A percentile compares a stretch with the other conserved stretches of the same genome.
phyloP scores from a whole-genome alignment of 2,329 filamentous ascomycete genomes.

The Exophiala viscosa region DNA sequence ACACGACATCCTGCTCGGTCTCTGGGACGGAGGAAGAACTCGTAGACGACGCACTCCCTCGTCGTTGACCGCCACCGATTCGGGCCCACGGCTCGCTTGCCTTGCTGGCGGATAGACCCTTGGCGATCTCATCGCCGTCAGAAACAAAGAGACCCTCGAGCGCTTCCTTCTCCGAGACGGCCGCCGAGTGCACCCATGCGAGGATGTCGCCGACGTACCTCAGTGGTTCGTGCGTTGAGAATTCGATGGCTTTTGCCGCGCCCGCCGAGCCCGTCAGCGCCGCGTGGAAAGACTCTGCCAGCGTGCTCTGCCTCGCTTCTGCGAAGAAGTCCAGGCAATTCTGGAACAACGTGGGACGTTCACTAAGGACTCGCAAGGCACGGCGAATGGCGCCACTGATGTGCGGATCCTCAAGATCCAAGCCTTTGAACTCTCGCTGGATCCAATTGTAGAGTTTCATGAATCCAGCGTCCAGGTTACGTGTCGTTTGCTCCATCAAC shows the following conservation, averaged over 20 bases:
- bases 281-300: slow-evolving; percentile 84
- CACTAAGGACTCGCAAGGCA: slow-evolving; percentile 80
- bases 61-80: slow-evolving; percentile 23
- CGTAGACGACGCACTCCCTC: slow-evolving; percentile 7
- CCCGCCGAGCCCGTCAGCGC: slow-evolving; percentile 68
- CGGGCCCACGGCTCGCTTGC: slow-evolving; percentile 81
- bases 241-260: slow-evolving; percentile 79
- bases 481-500: slow-evolving; percentile 85
- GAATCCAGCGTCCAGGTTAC: slow-evolving; percentile 80
- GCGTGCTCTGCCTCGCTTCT: slow-evolving; percentile 77
- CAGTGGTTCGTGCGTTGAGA: slow-evolving; percentile 85
- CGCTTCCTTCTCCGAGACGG: slow-evolving; percentile 89
- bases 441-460: slow-evolving; percentile 97
- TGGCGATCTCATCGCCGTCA: slow-evolving; percentile 83
- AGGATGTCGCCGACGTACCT: slow-evolving; percentile 96
- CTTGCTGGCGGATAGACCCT: slow-evolving; percentile 72
- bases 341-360: slow-evolving; percentile 85
- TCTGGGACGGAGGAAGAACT: slow-evolving; percentile 30
- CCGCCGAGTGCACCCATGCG: slow-evolving; percentile 90
- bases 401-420: slow-evolving; percentile 92
- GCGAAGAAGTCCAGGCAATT: slow-evolving; percentile 91
- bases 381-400: slow-evolving; percentile 80
- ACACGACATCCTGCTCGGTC: slow-evolving; percentile 56
- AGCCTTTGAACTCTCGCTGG: slow-evolving; percentile 83
- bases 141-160: slow-evolving; percentile 87